These are phyloP conservation scores for Fusarium oligoseptatum DNA, from an alignment of 2,329 filamentous ascomycete genomes.

Conservation along the genomic window DNA sequence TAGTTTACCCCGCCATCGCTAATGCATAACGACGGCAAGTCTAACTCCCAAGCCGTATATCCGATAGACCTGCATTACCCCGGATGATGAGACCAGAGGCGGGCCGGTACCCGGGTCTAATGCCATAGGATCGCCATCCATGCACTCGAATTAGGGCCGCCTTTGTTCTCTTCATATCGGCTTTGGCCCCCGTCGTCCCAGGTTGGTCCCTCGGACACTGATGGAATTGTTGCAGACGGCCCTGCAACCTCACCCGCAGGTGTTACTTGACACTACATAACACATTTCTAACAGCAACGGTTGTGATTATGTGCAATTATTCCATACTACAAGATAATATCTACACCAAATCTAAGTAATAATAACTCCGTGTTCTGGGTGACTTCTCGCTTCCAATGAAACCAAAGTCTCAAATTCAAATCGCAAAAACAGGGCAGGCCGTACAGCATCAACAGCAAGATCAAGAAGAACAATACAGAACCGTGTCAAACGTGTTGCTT, in stretches of 20 bases:
- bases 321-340: background rate
- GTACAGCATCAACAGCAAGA: no score
- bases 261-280: background rate
- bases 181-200: background rate
- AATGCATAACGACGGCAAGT: background rate
- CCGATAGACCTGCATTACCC: background rate
- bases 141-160: background rate
- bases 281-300: background rate
- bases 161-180: no score
- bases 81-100: background rate
- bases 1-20: background rate
- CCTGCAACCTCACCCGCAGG: background rate
- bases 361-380: no score
- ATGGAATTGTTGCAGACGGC: background rate
- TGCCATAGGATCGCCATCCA: background rate
- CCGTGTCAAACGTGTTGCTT: no score
- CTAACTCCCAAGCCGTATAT: background rate
- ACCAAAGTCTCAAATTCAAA: no score
- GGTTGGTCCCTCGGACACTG: background rate
- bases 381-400: no score
- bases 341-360: background rate
- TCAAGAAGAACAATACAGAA: no score
- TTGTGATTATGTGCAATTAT: background rate
- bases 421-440: no score
- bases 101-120: background rate